phyloP scores from a whole-genome alignment of 345 rosid genomes.

The Eucalyptus erythrocorys region DNA sequence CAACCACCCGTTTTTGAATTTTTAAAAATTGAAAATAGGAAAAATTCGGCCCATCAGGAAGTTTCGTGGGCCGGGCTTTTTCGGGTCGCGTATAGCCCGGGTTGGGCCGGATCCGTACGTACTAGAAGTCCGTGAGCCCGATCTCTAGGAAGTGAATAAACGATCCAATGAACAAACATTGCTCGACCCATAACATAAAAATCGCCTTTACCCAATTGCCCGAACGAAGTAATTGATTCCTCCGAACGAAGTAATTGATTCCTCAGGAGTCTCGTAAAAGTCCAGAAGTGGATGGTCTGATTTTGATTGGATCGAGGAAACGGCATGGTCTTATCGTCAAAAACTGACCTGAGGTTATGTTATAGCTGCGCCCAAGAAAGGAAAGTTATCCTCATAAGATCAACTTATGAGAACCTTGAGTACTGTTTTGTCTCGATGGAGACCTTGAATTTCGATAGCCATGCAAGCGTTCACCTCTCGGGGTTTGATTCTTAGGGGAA shows the following conservation, averaged over 20 bases:
- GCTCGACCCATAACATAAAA: neutral
- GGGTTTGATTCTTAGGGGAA: no score
- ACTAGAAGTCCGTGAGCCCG: neutral
- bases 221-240: no score
- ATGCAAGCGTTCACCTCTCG: no score
- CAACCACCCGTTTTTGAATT: neutral
- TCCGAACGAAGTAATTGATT: neutral
- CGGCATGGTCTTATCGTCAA: neutral
- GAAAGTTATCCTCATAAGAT: no score
- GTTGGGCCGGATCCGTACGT: neutral
- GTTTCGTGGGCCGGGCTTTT: neutral
- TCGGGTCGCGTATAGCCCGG: neutral
- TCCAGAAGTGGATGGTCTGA: neutral
- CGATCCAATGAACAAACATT: neutral
- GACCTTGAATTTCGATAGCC: no score
- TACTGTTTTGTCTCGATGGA: no score
- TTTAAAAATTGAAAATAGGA: rapidly evolving
- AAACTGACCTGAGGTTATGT: neutral
- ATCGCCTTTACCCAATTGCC: neutral
- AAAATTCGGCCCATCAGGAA: neutral
- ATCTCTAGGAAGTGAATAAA: neutral
- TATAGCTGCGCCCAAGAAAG: rapidly evolving
- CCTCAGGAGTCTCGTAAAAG: neutral
- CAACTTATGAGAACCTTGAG: no score
- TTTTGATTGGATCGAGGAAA: neutral